Base-by-base conservation (phyloP, 768 basidiomycete species). In the Serendipita sp. region DNA sequence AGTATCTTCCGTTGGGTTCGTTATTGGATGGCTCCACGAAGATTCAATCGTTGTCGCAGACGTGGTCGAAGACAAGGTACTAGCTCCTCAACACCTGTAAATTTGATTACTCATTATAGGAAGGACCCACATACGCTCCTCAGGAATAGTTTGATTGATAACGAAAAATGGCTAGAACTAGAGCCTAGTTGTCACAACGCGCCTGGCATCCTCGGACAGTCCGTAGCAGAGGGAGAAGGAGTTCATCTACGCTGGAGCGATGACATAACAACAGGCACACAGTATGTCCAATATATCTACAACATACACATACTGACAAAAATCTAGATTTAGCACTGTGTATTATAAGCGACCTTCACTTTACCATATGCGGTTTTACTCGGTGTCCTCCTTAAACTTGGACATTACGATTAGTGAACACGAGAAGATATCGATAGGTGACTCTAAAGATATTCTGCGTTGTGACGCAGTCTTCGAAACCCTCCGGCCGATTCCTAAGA, bases 301-400 rank as follows among this genome's bases (percentile, higher is more conserved):
- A 41, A 13, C 5, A 41, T 41, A 13, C 13, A 13, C 13, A 13
- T 41, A 41, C 41, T 41, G 41, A 41, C 13, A 5, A 2, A 41
- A 24, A 41, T 13, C 28, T 60, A 60, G 56, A 8, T 72, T 4
- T 72, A 69, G 65, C 65, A 37, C 81, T 44, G 75, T 85, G 45
- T 75, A 78, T 62, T 88, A 86, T 70, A 71, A 73, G 51, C 79
- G 81, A 11, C 85, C 86, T 45, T 71, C 77, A n/a, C 72, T 76
- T 16, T 72, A 74, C 3, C 81, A 83, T 3, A 74, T 88, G 66
- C 80, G 86, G n/a, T 88, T 86, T 67, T 85, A 89, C 68, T 73
- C 82, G 0, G 71, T 86, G 24, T 75, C 78, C 58, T 71, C 74
- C 3, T 70, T 76, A 8, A 66, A 70, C 11, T 71, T 74, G 45